Conservation (phyloP, 2,329 filamentous ascomycete genomes). For the Fusarium phyllophilum region DNA sequence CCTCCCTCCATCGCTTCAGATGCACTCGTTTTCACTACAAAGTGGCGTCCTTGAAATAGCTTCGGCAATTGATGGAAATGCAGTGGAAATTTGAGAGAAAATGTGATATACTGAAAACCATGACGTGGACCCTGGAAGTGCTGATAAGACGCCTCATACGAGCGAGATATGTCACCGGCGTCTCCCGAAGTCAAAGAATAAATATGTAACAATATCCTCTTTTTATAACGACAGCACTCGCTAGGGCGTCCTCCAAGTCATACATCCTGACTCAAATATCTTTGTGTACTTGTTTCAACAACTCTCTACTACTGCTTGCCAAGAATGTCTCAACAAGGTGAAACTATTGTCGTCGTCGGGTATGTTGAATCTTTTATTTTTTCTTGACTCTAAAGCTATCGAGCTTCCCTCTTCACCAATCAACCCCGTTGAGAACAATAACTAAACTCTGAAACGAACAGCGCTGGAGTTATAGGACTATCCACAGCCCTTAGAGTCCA, state of each 20-base stretch:
- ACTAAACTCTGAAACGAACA: neutral
- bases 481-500: neutral
- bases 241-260: accelerated
- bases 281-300: neutral
- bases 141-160: neutral
- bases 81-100: neutral
- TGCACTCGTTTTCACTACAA: neutral
- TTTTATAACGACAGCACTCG: neutral
- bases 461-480: slow-evolving; percentile 1
- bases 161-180: neutral
- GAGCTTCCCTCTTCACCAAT: neutral
- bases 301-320: accelerated
- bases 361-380: neutral
- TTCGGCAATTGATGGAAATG: too few relatives aligned
- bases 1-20: neutral
- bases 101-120: neutral
- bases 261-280: neutral
- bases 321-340: neutral
- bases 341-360: neutral
- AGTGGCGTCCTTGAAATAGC: neutral
- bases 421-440: accelerated
- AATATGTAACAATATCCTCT: neutral
- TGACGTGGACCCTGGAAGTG: neutral
- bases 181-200: neutral
- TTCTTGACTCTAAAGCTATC: neutral